A percentile compares a stretch with the other conserved stretches of the same genome.
phyloP scores from a whole-genome alignment of 345 rosid species.

The Turritis glabra region DNA sequence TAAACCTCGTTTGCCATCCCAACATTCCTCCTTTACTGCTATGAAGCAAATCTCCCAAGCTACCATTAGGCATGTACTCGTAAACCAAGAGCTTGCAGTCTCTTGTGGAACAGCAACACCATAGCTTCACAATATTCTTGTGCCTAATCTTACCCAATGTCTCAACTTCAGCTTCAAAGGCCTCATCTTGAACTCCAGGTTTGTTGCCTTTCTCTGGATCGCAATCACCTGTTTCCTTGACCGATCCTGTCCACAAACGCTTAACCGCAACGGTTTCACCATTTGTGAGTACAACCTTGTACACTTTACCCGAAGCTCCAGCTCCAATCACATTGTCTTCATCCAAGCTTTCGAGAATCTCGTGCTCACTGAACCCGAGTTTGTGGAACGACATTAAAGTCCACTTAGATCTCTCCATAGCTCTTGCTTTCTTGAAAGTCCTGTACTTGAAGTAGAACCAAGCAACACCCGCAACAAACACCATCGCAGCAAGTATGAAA shows the following conservation, averaged over 20 bases:
- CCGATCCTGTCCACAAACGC: conserved; percentile 79
- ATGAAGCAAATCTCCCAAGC: conserved; percentile 93
- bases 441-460: conserved; percentile 87
- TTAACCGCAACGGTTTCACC: conserved; percentile 95
- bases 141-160: conserved; percentile 97
- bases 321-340: conserved; percentile 93
- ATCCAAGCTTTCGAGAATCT: conserved; percentile 80
- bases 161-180: conserved; percentile 83
- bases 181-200: conserved; percentile 55
- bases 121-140: conserved; percentile 92
- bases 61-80: conserved; percentile 96
- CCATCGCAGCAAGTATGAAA: conserved; percentile 65
- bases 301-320: conserved; percentile 92
- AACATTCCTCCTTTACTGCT: conserved; percentile 77
- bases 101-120: conserved; percentile 91
- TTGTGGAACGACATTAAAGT: conserved; percentile 95
- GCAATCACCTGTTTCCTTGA: conserved; percentile 44
- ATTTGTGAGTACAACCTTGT: conserved; percentile 78
- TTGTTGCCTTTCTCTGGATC: conserved; percentile 71
- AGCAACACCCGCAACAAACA: conserved; percentile 63
- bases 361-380: conserved; percentile 83
- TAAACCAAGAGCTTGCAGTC: conserved; percentile 97
- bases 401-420: conserved; percentile 85
- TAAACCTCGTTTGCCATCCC: conserved; percentile 85
- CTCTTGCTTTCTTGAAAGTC: conserved; percentile 64